Base-by-base conservation (phyloP, 768 basidiomycete genomes). In the Mycena amicta region DNA sequence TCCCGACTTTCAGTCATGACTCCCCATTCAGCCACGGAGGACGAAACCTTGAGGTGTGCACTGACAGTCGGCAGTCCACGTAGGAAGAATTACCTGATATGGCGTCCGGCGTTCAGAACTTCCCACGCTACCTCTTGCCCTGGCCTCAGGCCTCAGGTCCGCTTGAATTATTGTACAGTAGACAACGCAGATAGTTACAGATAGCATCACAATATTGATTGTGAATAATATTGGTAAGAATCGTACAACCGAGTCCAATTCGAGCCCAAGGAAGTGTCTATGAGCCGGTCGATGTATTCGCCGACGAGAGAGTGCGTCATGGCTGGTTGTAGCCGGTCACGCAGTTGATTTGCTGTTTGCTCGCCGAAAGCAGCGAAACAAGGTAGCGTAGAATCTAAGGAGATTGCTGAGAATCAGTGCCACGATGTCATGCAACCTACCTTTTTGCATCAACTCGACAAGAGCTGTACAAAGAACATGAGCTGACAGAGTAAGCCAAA, bases 391-490 rank as follows among this genome's bases (percentile, higher is more conserved):
- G 94, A 97, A 70, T 96, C 95, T 94, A 58, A 5, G 37, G 26
- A 28, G 60, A 52, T 20, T 11, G 26, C 33, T 8, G 37, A 33
- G 55, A 16, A 58, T 31, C 47, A n/a, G n/a, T n/a, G n/a, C n/a
- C n/a, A n/a, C n/a, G n/a, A n/a, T n/a, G n/a, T n/a, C 22, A 45
- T 15, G 43, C 15, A 16, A 58, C 74, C 53, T 66, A 89, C 93
- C 90, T 81, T 94, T 95, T 74, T 98, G 96, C 97, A 98, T 98
- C 53, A 98, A 77, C 70, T 98, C 97, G 37, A 98, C 95, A 66
- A 98, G 81, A 1, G 77, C 77, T 77, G 29, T n/a, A 29, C 13
- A 50, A 52, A 53, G 41, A 57, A 62, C 45, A 65, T 20, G 37
- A 53, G 53, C 23, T 39, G 28, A 56, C 53, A 18, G 18, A 45